phyloP scores from a whole-genome alignment of 2,329 filamentous ascomycete genomes.

The Claviceps monticola region DNA sequence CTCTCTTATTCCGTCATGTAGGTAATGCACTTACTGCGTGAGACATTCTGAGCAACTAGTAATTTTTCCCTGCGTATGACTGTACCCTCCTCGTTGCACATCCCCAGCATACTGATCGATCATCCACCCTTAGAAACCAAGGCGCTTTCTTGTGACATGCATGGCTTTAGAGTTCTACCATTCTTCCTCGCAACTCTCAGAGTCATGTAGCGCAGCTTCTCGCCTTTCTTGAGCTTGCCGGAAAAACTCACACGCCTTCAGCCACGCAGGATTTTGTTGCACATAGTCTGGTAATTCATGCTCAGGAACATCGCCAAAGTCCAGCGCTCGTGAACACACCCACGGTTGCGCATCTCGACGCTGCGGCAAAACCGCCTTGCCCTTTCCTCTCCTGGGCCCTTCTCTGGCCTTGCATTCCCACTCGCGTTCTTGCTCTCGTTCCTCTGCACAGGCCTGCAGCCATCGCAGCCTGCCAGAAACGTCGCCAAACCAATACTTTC shows the following conservation, averaged over 20 bases:
- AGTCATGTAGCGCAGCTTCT: constrained; percentile 4
- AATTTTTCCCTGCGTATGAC: no score
- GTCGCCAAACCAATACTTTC: constrained; percentile 38
- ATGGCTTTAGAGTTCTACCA: constrained; percentile 9
- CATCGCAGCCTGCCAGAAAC: constrained; percentile 24
- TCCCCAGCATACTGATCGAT: no score
- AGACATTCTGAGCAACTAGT: no score
- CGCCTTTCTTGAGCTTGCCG: constrained; percentile 12
- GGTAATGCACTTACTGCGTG: no score
- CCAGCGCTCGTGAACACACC: constrained; percentile 14
- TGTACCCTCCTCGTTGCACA: no score
- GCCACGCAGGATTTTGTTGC: constrained; percentile 29
- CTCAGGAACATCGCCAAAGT: constrained; percentile 24
- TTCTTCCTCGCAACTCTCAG: constrained; percentile 12
- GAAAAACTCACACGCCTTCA: constrained; percentile 25
- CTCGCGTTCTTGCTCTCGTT: constrained; percentile 7
- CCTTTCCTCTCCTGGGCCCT: no score
- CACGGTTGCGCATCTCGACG: constrained; percentile 17
- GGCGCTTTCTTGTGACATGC: background rate
- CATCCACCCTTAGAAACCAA: no score
- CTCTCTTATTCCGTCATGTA: no score
- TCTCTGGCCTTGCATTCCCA: background rate
- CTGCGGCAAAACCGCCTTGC: background rate
- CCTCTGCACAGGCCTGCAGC: constrained; percentile 12
- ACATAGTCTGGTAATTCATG: constrained; percentile 31